Base-by-base conservation (phyloP, 768 basidiomycete genomes). In the Dendrothele bispora region DNA sequence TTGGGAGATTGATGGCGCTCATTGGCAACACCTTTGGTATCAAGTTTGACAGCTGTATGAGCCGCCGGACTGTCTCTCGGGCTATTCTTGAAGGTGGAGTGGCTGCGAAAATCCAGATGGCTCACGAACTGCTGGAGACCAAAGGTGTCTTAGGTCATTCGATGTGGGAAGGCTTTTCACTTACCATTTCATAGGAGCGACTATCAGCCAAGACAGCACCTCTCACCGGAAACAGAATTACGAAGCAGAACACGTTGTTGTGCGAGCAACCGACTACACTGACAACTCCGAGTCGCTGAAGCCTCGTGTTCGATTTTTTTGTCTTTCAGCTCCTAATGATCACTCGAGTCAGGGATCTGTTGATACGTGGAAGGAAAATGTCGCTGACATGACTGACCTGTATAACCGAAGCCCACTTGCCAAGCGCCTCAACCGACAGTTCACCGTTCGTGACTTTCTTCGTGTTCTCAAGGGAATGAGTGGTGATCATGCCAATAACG, bases 401-500 rank as follows among this genome's bases (percentile, higher is more conserved):
- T 57, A 46, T 1, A 24, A 42, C 2, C 14, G 4, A 3, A 43
- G 27, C 20, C 48, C 39, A 8, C 26, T 43, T 26, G 39, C 20
- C 8, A 29, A 24, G 3, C n/a, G 39, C n/a, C 11, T 11, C 8
- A 26, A 28, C 5, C 22, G 21, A 6, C 5, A 29, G 18, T 14
- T n/a, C 28, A n/a, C n/a, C 39, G 10, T 38, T 24, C 24, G 20
- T 2, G 29, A 44, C 6, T 51, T 43, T 43, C 30, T 35, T 12
- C 25, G 34, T 4, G 51, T 47, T 24, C 14, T 57, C 11, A 51
- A 35, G 18, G 55, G 50, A 1, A 45, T 57, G 28, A 30, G 39
- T 25, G 46, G 47, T 1, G 63, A 66, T 36, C 65, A 65, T 43
- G 61, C 60, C 1, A 49, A 52, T 15, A 62, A 66, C 37, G 55